These are phyloP conservation scores for Gnomoniopsis smithogilvyi DNA, from an alignment of 2,329 filamentous ascomycete genomes.

Conservation along the genomic window DNA sequence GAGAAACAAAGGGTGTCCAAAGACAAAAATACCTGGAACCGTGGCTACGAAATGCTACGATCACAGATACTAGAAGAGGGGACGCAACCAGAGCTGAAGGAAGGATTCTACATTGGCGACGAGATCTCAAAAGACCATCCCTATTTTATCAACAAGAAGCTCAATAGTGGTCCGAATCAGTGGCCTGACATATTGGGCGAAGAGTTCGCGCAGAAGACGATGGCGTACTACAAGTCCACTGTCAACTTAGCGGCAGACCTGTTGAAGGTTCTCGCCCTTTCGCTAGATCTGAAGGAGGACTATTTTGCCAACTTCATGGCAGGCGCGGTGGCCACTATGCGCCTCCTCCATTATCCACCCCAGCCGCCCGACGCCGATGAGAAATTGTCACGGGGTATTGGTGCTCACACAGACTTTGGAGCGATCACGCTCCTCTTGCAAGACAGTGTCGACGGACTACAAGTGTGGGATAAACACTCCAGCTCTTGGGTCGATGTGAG, in stretches of 20 bases:
- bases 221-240: conserved; percentile 35
- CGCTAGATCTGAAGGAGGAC: conserved; percentile 33
- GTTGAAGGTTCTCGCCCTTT: conserved; percentile 35
- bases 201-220: conserved; percentile 33
- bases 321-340: conserved; percentile 38
- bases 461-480: conserved; percentile 43
- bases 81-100: conserved; percentile 42
- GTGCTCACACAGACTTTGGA: conserved; percentile 54
- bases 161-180: conserved; percentile 38
- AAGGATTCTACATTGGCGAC: conserved; percentile 35
- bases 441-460: conserved; percentile 44
- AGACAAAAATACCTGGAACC: conserved; percentile 35
- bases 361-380: conserved; percentile 31
- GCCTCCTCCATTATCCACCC: conserved; percentile 44
- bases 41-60: conserved; percentile 44
- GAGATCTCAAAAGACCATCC: conserved; percentile 38
- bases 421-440: conserved; percentile 52
- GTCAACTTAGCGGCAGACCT: conserved; percentile 35
- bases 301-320: conserved; percentile 40
- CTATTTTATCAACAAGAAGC: conserved; percentile 34
- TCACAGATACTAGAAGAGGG: conserved; percentile 41
- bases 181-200: conserved; percentile 36
- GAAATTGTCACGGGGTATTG: conserved; percentile 33
- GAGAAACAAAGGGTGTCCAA: conserved; percentile 40
- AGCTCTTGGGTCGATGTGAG: conserved; percentile 39